Percentiles rank a stretch among this genome's conserved stretches.
Evolutionary conservation across 371 early-diverging fungal species (phyloP).

Genomic region (Rhizoclosmatium hyalinum): DNA sequence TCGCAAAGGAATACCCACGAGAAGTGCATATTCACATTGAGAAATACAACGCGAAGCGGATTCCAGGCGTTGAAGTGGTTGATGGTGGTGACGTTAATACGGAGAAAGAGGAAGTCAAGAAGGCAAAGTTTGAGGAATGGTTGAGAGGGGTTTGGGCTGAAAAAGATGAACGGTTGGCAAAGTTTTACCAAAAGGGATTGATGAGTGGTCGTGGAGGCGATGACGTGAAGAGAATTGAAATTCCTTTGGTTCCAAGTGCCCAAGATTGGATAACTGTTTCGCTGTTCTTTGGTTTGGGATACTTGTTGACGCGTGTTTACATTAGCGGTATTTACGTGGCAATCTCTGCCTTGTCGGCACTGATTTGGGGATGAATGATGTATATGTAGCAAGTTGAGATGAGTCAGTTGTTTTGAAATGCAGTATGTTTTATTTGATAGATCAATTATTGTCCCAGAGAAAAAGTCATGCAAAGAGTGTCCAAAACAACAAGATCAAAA

Average conservation of each 20-base stretch:
- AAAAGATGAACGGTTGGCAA: constrained; percentile 80
- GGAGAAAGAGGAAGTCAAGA: constrained; percentile 1
- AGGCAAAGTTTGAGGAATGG: constrained; percentile 62
- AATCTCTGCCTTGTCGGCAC: background rate
- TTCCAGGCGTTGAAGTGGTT: constrained; percentile 50
- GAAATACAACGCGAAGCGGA: constrained; percentile 51
- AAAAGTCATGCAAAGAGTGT: background rate
- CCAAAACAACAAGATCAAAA: constrained; percentile 16
- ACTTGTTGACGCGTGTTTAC: background rate
- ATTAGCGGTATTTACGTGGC: background rate
- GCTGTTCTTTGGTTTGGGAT: background rate
- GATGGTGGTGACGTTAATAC: constrained; percentile 58
- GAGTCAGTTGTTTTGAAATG: background rate
- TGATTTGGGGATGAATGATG: constrained; percentile 2
- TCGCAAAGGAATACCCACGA: constrained; percentile 70
- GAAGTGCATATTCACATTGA: constrained; percentile 81
- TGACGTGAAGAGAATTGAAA: background rate
- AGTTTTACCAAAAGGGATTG: constrained; percentile 74
- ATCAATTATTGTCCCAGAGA: background rate
- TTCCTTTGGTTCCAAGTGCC: background rate
- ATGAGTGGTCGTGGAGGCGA: constrained; percentile 3
- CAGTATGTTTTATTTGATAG: no score
- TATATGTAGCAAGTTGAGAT: background rate
- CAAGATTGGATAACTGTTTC: constrained; percentile 7
- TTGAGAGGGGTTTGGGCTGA: constrained; percentile 76